phyloP scores from a whole-genome alignment of 495 filamentous ascomycete genomes.

The Aspergillus taichungensis region DNA sequence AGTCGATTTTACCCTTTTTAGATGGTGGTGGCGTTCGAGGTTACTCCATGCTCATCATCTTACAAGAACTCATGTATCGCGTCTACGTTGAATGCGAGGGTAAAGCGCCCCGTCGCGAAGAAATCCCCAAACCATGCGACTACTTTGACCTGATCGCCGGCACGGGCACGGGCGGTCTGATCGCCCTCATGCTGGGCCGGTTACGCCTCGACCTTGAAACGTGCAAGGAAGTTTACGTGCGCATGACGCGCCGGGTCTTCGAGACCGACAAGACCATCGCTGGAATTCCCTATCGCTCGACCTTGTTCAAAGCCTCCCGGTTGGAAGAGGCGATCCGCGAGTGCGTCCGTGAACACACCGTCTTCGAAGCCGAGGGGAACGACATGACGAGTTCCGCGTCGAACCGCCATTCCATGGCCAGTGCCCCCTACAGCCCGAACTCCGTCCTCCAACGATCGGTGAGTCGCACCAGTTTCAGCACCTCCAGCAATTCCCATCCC shows the following conservation, averaged over 20 bases:
- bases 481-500: conserved; percentile 21
- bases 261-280: conserved; percentile 97
- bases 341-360: conserved; percentile 78
- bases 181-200: conserved; percentile 92
- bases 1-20: conserved; percentile 18
- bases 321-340: conserved; percentile 90
- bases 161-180: conserved; percentile 89
- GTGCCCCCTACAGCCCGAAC: conserved; percentile 26
- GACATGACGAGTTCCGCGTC: conserved; percentile 31
- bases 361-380: conserved; percentile 75
- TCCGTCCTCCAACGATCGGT: conserved; percentile 36
- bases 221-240: conserved; percentile 91
- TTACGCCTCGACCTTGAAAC: conserved; percentile 88
- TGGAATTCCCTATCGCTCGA: conserved; percentile 87
- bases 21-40: conserved; percentile 96
- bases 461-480: conserved; percentile 38
- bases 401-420: conserved; percentile 28
- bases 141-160: conserved; percentile 96
- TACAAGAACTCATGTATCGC: conserved; percentile 93
- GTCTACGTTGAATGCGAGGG: conserved; percentile 81
- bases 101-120: conserved; percentile 68
- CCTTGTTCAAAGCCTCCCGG: conserved; percentile 91
- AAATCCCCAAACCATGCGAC: conserved; percentile 96
- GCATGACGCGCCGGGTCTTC: conserved; percentile 88
- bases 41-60: conserved; percentile 91